These are phyloP conservation scores for Colletotrichum incanum DNA, from an alignment of 2,329 filamentous ascomycete genomes.

Conservation along the genomic window DNA sequence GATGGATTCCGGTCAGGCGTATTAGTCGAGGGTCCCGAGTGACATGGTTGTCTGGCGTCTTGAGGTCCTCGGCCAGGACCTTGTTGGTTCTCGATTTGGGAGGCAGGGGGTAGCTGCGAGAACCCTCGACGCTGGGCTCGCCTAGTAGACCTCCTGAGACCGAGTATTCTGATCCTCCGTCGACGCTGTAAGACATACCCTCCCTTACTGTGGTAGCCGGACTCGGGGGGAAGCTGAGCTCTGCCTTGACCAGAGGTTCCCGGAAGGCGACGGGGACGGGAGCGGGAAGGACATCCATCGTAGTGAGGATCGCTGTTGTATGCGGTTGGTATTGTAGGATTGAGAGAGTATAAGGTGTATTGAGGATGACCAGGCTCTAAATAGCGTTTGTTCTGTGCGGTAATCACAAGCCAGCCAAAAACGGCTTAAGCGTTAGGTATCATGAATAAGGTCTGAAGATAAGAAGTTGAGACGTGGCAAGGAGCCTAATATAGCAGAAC, in stretches of 20 bases:
- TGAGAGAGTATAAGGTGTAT: background rate
- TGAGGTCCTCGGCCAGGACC: slow-evolving; percentile 82
- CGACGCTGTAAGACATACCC: slow-evolving; percentile 55
- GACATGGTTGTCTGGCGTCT: slow-evolving; percentile 88
- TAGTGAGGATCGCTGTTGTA: background rate
- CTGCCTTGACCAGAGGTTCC: slow-evolving; percentile 34
- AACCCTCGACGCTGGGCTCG: slow-evolving; percentile 40
- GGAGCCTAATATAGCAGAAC: background rate
- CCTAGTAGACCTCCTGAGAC: slow-evolving; percentile 34
- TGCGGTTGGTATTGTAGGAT: background rate
- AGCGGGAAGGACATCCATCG: slow-evolving; percentile 24
- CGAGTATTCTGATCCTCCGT: slow-evolving; percentile 43
- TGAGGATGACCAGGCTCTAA: background rate
- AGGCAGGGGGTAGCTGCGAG: slow-evolving; percentile 74
- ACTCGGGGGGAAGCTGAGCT: slow-evolving; percentile 54
- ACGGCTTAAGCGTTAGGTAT: background rate
- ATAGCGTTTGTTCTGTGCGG: background rate
- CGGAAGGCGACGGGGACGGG: slow-evolving; percentile 7
- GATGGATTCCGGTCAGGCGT: slow-evolving; percentile 88
- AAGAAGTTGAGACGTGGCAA: background rate
- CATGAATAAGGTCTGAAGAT: background rate
- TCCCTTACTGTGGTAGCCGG: slow-evolving; percentile 58
- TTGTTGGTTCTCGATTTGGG: slow-evolving; percentile 73
- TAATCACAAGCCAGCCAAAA: slow-evolving; percentile 8
- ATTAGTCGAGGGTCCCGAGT: slow-evolving; percentile 86